Conservation (phyloP, 2,329 filamentous ascomycete species). For the Celoporthe dispersa region DNA sequence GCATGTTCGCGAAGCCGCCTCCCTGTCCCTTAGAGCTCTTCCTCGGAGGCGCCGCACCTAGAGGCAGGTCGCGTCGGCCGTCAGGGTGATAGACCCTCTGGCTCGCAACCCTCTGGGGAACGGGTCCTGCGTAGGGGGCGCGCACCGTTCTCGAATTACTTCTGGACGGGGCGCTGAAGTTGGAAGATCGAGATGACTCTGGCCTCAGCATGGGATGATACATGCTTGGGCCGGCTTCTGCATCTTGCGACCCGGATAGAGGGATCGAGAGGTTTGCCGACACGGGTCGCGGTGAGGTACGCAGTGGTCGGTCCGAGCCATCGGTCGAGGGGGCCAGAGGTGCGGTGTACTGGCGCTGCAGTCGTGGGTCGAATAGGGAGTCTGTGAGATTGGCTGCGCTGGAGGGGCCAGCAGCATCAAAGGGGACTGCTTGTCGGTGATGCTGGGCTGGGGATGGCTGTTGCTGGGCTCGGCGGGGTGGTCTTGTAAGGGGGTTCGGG, state of each 20-base stretch:
- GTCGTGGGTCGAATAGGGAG: conserved; percentile 1
- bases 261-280: conserved; percentile 39
- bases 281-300: conserved; percentile 37
- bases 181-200: conserved; percentile 62
- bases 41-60: conserved; percentile 64
- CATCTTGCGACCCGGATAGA: conserved; percentile 38
- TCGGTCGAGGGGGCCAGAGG: conserved; percentile 18
- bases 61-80: conserved; percentile 53
- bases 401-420: conserved; percentile 17
- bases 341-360: conserved; percentile 25
- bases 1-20: conserved; percentile 54
- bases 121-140: conserved; percentile 60
- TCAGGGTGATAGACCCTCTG: conserved; percentile 69
- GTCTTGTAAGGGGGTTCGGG: conserved; percentile 26
- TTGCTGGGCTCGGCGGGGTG: conserved; percentile 10
- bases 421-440: conserved; percentile 11
- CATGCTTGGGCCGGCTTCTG: conserved; percentile 40
- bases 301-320: conserved; percentile 27
- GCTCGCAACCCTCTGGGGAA: conserved; percentile 70
- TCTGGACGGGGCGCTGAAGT: conserved; percentile 59
- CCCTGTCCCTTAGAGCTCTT: conserved; percentile 75
- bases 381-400: conserved; percentile 27
- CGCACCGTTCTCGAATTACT: conserved; percentile 65
- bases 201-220: conserved; percentile 49
- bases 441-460: conserved; percentile 13